phyloP scores from a whole-genome alignment of 2,329 filamentous ascomycete genomes.

The Cephalotrichum gorgonifer region DNA sequence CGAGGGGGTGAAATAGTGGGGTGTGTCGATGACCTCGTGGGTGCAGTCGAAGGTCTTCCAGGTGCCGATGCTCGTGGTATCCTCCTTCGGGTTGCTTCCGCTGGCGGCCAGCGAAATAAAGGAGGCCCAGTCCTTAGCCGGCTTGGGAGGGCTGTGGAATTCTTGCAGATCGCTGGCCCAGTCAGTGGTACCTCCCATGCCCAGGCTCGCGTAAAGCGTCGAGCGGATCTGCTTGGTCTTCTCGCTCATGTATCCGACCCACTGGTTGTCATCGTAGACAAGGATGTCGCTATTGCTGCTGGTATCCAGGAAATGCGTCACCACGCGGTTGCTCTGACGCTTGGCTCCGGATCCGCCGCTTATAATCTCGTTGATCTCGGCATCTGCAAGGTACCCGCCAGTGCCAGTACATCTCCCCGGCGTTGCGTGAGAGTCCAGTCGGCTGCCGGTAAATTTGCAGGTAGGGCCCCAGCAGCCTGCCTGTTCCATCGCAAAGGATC shows the following conservation, averaged over 20 bases:
- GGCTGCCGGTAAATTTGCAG: conserved; percentile 15
- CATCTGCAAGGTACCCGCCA: conserved; percentile 19
- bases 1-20: conserved; percentile 4
- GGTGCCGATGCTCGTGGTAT: too few relatives aligned
- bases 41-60: too few relatives aligned
- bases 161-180: conserved; percentile 14
- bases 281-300: conserved; percentile 9
- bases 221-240: conserved; percentile 9
- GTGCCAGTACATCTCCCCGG: conserved; percentile 18
- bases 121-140: too few relatives aligned
- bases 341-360: not conserved
- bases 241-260: conserved; percentile 14
- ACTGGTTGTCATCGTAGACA: conserved; percentile 12
- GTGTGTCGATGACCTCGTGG: too few relatives aligned
- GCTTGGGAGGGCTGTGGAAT: too few relatives aligned
- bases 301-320: conserved; percentile 7
- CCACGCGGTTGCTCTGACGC: not conserved
- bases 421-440: conserved; percentile 10
- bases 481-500: conserved; percentile 20
- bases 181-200: conserved; percentile 14
- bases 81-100: too few relatives aligned
- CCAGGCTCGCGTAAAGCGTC: conserved; percentile 7
- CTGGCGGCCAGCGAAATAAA: too few relatives aligned
- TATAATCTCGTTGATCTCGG: conserved; percentile 13
- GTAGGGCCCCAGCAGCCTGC: conserved; percentile 14